Evolutionary conservation across 331 rosid species (phyloP).

Genomic region (Cydonia oblonga): DNA sequence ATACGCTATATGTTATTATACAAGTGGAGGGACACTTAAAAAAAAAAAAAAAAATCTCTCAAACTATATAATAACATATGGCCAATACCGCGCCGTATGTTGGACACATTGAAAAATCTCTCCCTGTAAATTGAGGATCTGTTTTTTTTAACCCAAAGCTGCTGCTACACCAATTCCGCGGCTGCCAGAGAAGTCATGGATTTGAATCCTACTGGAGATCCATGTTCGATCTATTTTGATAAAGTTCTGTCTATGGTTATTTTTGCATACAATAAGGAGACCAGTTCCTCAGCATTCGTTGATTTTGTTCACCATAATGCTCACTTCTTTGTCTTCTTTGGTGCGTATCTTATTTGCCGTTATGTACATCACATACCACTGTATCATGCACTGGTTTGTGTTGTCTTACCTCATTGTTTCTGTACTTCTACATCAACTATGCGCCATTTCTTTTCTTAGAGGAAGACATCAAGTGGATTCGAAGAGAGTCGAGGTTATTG

Average conservation of each 20-base stretch:
- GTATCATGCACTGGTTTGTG: neutral
- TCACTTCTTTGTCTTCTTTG: neutral
- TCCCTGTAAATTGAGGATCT: neutral
- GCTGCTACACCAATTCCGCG: no score
- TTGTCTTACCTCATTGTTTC: neutral
- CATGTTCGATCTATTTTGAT: neutral
- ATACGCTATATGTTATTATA: no score
- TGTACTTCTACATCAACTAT: neutral
- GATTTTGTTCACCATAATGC: neutral
- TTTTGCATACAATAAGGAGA: neutral
- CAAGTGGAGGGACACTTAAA: no score
- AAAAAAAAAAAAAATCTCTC: no score
- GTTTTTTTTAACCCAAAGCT: neutral
- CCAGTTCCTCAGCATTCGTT: neutral
- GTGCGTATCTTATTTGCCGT: neutral
- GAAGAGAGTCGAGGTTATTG: neutral
- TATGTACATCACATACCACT: neutral
- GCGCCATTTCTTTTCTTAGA: neutral
- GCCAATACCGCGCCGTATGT: no score
- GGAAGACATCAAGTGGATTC: conserved; percentile 9
- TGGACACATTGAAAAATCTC: no score
- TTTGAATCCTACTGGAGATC: neutral
- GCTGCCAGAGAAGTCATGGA: neutral
- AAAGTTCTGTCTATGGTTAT: no score
- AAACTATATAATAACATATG: neutral